Evolutionary conservation across 164 flowering plant species (phyloP).

Genomic region (Umbilicus rupestris): DNA sequence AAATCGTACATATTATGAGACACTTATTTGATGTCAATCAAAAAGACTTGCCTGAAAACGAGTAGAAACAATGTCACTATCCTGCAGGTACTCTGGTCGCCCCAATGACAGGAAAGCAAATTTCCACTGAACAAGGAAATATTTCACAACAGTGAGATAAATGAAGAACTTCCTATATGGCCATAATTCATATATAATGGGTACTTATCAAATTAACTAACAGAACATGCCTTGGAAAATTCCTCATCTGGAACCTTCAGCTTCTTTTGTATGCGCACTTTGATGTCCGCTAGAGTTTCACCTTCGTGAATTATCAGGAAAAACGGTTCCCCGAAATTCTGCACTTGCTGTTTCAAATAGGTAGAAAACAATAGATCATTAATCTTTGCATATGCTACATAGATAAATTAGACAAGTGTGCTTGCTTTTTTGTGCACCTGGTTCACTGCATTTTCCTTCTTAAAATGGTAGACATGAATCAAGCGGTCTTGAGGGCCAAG

Average conservation of each 20-base stretch:
- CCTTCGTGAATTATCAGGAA: constrained; percentile 89
- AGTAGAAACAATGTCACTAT: constrained; percentile 61
- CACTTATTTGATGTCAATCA: background rate
- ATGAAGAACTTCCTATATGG: background rate
- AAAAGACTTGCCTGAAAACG: constrained; percentile 64
- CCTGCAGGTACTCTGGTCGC: constrained; percentile 81
- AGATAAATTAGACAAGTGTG: background rate
- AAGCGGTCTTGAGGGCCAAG: constrained; percentile 84
- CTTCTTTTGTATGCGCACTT: constrained; percentile 78
- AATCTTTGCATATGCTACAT: background rate
- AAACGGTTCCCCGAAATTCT: constrained; percentile 97
- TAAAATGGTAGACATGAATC: constrained; percentile 94
- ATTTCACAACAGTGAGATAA: background rate
- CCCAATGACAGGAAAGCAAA: constrained; percentile 83
- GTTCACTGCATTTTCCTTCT: constrained; percentile 71
- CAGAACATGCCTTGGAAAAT: constrained; percentile 59
- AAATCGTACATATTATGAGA: too few species aligned
- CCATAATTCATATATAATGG: background rate
- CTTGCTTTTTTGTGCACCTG: constrained; percentile 34
- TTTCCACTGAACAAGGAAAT: constrained; percentile 54
- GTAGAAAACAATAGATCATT: constrained; percentile 8
- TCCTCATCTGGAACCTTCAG: constrained; percentile 90
- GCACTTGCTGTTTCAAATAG: constrained; percentile 55
- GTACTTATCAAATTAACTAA: background rate
- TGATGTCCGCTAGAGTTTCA: constrained; percentile 83